Percentiles rank a stretch among this genome's conserved stretches.
These are phyloP conservation scores for Mycena galopus DNA, from an alignment of 768 basidiomycete species.

Conservation along the genomic window DNA sequence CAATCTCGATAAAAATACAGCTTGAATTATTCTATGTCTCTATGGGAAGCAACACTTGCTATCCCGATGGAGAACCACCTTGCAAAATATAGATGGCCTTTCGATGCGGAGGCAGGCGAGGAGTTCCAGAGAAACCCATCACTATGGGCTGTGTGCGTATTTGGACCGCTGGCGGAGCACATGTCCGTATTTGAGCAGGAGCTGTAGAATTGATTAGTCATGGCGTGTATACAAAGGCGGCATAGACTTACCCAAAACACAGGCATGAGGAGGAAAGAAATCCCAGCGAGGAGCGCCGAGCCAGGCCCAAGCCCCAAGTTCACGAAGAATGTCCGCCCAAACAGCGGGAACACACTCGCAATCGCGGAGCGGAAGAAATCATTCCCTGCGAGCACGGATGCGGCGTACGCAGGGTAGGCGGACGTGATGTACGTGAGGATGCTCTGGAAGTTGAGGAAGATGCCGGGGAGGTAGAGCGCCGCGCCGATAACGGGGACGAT, in stretches of 20 bases:
- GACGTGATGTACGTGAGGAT: constrained; percentile 46
- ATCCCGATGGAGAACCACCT: background rate
- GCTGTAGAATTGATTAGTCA: background rate
- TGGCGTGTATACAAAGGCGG: background rate
- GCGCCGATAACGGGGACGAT: constrained; percentile 51
- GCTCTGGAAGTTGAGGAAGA: constrained; percentile 48
- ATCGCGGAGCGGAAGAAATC: constrained; percentile 48
- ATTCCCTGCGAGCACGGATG: constrained; percentile 50
- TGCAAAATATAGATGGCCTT: background rate
- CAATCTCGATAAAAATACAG: background rate
- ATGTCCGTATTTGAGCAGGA: constrained; percentile 34
- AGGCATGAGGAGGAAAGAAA: constrained; percentile 41
- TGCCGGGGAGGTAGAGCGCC: constrained; percentile 47
- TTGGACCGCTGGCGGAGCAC: constrained; percentile 33
- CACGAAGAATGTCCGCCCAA: constrained; percentile 39
- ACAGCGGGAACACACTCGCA: constrained; percentile 41
- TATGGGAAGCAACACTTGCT: background rate
- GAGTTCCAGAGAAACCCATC: background rate
- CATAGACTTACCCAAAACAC: constrained; percentile 36
- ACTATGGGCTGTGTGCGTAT: constrained; percentile 36
- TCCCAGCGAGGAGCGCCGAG: constrained; percentile 42
- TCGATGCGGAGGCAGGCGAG: background rate
- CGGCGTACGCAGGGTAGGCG: constrained; percentile 48
- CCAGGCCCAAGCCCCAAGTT: constrained; percentile 43
- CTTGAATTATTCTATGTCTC: background rate